Evolutionary conservation across 2,329 filamentous ascomycete genomes (phyloP).

Genomic region (Aphanoascus verrucosus): DNA sequence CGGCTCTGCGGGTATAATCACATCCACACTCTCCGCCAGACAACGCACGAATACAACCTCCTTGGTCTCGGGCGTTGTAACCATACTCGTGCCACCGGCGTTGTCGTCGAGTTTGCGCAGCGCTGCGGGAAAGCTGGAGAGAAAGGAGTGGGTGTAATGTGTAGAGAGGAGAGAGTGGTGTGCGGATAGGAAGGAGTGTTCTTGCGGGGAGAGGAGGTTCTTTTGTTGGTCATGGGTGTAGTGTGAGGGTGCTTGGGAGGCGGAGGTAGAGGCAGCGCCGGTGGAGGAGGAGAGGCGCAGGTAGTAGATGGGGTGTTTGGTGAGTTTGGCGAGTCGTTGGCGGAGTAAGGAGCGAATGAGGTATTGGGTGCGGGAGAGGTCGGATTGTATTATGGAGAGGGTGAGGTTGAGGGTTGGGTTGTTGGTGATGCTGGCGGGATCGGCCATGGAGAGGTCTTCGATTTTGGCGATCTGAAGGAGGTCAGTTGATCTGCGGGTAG

Average conservation of each 20-base stretch:
- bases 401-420: slow-evolving; percentile 86
- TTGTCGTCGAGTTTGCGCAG: slow-evolving; percentile 84
- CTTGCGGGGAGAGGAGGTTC: slow-evolving; percentile 59
- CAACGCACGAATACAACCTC: slow-evolving; percentile 71
- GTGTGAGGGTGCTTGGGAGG: slow-evolving; percentile 15
- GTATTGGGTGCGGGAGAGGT: slow-evolving; percentile 89
- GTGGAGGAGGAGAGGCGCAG: slow-evolving; percentile 24
- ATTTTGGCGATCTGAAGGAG: slow-evolving; percentile 50
- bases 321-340: slow-evolving; percentile 68
- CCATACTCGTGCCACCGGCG: slow-evolving; percentile 81
- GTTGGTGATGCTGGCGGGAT: slow-evolving; percentile 45
- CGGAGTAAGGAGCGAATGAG: slow-evolving; percentile 73
- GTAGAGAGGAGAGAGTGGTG: slow-evolving; percentile 75
- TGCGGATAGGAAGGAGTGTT: slow-evolving; percentile 69
- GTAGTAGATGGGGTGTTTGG: slow-evolving; percentile 42
- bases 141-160: slow-evolving; percentile 78
- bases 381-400: slow-evolving; percentile 90
- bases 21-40: slow-evolving; percentile 38
- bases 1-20: slow-evolving; percentile 26
- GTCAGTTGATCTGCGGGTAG: not conserved
- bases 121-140: slow-evolving; percentile 65
- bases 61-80: slow-evolving; percentile 74
- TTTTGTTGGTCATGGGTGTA: slow-evolving; percentile 10
- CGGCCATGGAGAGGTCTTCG: slow-evolving; percentile 46
- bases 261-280: slow-evolving; percentile 11